Base-by-base conservation (phyloP, 2,329 filamentous ascomycete genomes). In the Aspergillus nomiae region DNA sequence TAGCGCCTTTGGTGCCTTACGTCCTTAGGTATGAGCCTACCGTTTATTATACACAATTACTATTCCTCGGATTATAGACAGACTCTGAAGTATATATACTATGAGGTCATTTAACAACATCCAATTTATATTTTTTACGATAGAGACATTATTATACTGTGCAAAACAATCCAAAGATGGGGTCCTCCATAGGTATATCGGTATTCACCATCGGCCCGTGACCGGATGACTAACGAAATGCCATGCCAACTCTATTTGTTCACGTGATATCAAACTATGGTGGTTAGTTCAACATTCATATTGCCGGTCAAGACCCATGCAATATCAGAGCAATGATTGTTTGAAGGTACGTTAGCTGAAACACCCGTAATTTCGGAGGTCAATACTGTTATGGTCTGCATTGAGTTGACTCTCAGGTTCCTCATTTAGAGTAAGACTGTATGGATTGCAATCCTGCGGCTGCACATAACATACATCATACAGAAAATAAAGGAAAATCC, bases 241-340 rank as follows among this genome's bases (percentile, higher is more conserved):
- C 45, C 11, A 48, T 21, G 21, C 43, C 43, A 46, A 24, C 38
- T 50, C 28, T 12, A 51, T 51, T 16, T 51, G 3, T 61, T 36
- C 67, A 69, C 66, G 63, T 68, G 67, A 64, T 28, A 59, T 57
- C 24, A 19, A 45, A 57, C 5, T 30, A 43, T 21, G 36, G 21
- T 11, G 28, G 12, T 26, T 32, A 56, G 21, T 43, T 56, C 10
- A 26, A 50, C 26, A 48, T 24, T 28, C 45, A 48, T 19, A 28
- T 3, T 28, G 12, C 24, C 11, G 24, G 45, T 19, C 14, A 50
- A 30, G 7, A 8, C 28, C 16, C 16, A 21, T 32, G 3, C 19
- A 32, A n/a, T 51, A n/a, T 10, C 19, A 30, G 8, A 30, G 46
- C 26, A 9, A 28, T 16, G 16, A n/a, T 19, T 30, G n/a, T n/a